Evolutionary conservation across 2,329 filamentous ascomycete genomes (phyloP).

Genomic region (Aphanocladium album): DNA sequence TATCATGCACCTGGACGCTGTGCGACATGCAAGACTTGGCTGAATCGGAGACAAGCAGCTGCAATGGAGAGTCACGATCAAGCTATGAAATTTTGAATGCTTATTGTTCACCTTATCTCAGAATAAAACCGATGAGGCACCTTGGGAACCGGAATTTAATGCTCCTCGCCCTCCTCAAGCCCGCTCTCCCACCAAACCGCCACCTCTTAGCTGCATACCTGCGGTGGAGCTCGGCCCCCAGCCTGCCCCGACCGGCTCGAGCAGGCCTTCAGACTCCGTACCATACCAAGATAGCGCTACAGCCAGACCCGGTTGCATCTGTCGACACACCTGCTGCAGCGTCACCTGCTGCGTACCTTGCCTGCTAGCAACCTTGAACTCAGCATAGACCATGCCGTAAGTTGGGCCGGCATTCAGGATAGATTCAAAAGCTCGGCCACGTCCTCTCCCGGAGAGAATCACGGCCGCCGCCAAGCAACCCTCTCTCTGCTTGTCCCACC

Average conservation of each 20-base stretch:
- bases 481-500: background rate
- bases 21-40: background rate
- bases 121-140: background rate
- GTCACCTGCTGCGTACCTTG: constrained; percentile 2
- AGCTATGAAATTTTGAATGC: background rate
- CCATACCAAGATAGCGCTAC: background rate
- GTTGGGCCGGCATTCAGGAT: background rate
- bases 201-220: constrained; percentile 7
- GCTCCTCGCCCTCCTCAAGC: background rate
- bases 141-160: constrained; percentile 3
- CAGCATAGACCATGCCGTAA: constrained; percentile 2
- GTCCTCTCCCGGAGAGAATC: background rate
- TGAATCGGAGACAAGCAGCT: background rate
- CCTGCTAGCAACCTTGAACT: background rate
- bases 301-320: background rate
- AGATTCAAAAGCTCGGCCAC: background rate
- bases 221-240: background rate
- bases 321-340: background rate
- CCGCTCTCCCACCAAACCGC: background rate
- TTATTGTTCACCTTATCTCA: background rate
- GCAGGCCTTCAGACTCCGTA: background rate
- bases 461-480: background rate
- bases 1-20: background rate
- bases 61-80: background rate
- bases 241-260: background rate